Conservation (phyloP, 768 basidiomycete genomes). For the Boletus edulis region DNA sequence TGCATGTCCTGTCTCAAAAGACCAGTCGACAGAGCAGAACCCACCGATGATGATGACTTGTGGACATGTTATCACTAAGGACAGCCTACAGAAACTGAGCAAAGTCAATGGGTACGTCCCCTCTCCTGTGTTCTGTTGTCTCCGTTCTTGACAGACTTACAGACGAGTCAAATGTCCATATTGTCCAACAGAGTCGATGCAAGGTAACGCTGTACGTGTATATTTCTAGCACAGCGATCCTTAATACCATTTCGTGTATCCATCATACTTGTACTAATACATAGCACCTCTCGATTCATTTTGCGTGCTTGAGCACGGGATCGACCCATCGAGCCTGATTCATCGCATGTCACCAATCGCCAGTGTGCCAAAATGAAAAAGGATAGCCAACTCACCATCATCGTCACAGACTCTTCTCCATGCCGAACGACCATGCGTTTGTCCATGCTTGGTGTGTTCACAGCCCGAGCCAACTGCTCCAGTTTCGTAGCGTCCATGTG, state of each 20-base stretch:
- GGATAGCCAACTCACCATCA: conserved; percentile 40
- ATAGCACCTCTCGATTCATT: background rate
- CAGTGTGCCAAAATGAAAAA: background rate
- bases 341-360: background rate
- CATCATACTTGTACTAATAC: conserved; percentile 8
- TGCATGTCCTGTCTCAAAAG: conserved; percentile 96
- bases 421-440: conserved; percentile 44
- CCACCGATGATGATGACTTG: conserved; percentile 98
- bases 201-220: conserved; percentile 56
- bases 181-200: conserved; percentile 78
- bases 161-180: conserved; percentile 97
- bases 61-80: conserved; percentile 93
- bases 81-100: conserved; percentile 85
- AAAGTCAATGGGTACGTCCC: conserved; percentile 77
- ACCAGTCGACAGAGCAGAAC: conserved; percentile 89
- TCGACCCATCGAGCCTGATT: conserved; percentile 31
- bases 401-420: conserved; percentile 53
- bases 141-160: conserved; percentile 4
- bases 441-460: conserved; percentile 66
- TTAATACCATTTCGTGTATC: background rate
- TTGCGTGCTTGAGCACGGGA: conserved; percentile 8
- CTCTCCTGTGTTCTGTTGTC: conserved; percentile 1
- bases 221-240: conserved; percentile 47
- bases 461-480: conserved; percentile 48
- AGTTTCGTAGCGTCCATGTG: conserved; percentile 53